Base-by-base conservation (phyloP, 495 filamentous ascomycete species). In the Penicillium riverlandense region DNA sequence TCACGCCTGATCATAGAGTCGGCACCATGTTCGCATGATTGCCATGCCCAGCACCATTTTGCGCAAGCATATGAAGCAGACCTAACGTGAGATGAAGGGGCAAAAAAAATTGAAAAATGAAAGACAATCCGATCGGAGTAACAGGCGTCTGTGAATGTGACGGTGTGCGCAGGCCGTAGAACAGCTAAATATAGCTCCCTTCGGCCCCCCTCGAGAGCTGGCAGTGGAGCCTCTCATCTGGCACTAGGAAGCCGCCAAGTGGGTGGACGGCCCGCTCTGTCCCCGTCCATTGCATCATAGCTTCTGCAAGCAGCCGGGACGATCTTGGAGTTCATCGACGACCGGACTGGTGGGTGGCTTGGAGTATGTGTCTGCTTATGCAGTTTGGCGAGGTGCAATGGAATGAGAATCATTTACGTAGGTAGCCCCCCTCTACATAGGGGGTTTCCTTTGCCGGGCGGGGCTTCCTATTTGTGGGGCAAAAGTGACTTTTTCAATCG, bases 1-100 rank as follows among this genome's bases (percentile, higher is more conserved):
- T 63, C 49, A 1, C 49, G 51, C 8, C 59, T 57, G 27, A 53
- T 53, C 46, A 60, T 57, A 22, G 2, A 13, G 57, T 63, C 7
- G 59, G 59, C 45, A 63, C 16, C 59, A 60, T 60, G n/a, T 57
- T 42, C 16, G 54, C 49, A 63, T 63, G 57, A 63, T 63, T 29
- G 37, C 52, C 32, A 60, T 30, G 2, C 59, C 57, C 7, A 63
- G 15, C 1, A 63, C 57, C 57, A 63, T 60, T 2, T 44, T 50
- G 42, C 2, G 22, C 22, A 4, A 22, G 15, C 22, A 22, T 22
- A 22, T 22, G 2, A 22, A 22, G 22, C 22, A 22, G 2, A 22
- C 4, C 4, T 22, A 6, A 22, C 22, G 3, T 22, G 22, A 6
- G 2, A 0, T 22, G 0, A 22, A 22, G 38, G 30, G 11, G 16